These are phyloP conservation scores for Vitis rupestris DNA, from an alignment of 164 flowering plant species.

Conservation along the genomic window DNA sequence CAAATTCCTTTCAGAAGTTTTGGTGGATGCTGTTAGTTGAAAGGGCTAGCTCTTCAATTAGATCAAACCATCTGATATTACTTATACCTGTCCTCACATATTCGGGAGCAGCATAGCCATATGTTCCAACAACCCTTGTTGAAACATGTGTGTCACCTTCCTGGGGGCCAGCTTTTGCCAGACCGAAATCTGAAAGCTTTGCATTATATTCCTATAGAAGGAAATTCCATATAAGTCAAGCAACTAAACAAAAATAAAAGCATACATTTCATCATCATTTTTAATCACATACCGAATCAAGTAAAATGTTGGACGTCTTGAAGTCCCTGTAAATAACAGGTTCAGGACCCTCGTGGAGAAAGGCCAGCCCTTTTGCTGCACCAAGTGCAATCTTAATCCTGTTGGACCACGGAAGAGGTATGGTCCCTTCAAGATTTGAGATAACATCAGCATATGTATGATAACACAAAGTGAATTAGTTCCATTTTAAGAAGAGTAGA, in stretches of 20 bases:
- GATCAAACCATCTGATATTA: not conserved
- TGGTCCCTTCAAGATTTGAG: slow-evolving; percentile 54
- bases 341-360: slow-evolving; percentile 77
- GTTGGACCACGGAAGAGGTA: slow-evolving; percentile 92
- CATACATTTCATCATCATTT: not conserved
- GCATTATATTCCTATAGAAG: slow-evolving; percentile 80
- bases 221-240: slow-evolving; percentile 5
- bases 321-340: slow-evolving; percentile 95
- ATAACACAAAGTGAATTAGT: not conserved
- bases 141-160: slow-evolving; percentile 98
- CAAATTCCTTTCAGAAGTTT: not conserved
- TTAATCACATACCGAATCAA: slow-evolving; percentile 66
- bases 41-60: not conserved
- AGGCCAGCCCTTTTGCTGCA: slow-evolving; percentile 95
- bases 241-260: not conserved
- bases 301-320: slow-evolving; percentile 95
- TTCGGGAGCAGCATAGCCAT: slow-evolving; percentile 99
- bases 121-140: slow-evolving; percentile 94
- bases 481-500: too few species aligned
- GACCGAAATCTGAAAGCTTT: slow-evolving; percentile 97
- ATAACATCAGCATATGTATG: slow-evolving; percentile 8
- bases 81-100: slow-evolving; percentile 93
- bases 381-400: slow-evolving; percentile 93
- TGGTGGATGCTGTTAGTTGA: too few species aligned
- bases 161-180: slow-evolving; percentile 96